Evolutionary conservation across 1,284 basidiomycete species (phyloP).

Genomic region (Ganoderma boninense): DNA sequence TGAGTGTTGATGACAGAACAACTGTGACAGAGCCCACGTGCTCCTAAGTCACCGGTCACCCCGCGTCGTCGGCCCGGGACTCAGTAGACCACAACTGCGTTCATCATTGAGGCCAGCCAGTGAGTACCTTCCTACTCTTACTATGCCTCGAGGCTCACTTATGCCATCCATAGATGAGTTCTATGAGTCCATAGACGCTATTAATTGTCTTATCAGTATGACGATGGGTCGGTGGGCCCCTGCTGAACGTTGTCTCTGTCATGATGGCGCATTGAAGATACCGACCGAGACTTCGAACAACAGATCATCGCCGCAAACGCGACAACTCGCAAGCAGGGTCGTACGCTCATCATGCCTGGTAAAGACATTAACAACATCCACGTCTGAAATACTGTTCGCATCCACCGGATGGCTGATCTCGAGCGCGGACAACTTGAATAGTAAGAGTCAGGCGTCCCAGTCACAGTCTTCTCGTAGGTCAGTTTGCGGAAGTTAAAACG

Average conservation of each 20-base stretch:
- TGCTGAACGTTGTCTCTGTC: not conserved
- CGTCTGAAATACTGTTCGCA: constrained; percentile 68
- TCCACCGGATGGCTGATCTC: constrained; percentile 84
- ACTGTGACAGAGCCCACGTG: no score
- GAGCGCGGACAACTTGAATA: constrained; percentile 63
- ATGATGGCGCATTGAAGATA: no score
- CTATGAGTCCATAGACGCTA: constrained; percentile 96
- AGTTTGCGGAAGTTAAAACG: no score
- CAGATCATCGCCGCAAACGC: constrained; percentile 88
- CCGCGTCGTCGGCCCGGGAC: no score
- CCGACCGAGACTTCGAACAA: not conserved
- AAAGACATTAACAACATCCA: constrained; percentile 78
- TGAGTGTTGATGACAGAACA: no score
- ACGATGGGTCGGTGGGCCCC: constrained; percentile 81
- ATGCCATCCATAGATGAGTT: constrained; percentile 72
- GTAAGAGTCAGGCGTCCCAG: no score
- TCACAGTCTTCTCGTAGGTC: no score
- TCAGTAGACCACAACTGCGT: no score
- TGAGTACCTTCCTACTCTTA: no score
- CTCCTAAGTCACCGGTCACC: no score
- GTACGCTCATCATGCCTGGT: constrained; percentile 89
- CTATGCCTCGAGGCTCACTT: no score
- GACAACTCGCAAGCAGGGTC: constrained; percentile 83
- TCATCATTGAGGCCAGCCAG: no score
- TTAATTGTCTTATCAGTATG: constrained; percentile 92